A percentile compares a stretch with the other conserved stretches of the same genome.
Conservation (phyloP, 176 grass and related monocot genomes). For the Paspalum vaginatum region DNA sequence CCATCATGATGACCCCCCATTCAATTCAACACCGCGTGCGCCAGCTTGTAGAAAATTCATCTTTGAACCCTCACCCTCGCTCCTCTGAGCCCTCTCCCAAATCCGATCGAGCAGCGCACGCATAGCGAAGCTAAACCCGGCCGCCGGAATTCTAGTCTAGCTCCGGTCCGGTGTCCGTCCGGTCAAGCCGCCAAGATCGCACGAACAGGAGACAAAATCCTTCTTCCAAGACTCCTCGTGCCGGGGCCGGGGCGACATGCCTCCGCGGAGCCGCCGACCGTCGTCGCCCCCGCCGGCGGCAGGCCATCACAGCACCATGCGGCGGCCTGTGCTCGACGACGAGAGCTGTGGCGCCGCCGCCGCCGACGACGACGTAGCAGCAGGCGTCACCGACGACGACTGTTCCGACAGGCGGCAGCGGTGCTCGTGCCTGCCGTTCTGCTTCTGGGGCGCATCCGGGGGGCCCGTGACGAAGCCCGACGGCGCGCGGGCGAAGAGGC, state of each 20-base stretch:
- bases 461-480: background rate
- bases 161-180: too few species aligned
- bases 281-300: background rate
- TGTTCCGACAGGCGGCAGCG: background rate
- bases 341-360: too few species aligned
- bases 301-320: background rate
- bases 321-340: background rate
- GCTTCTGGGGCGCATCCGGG: constrained; percentile 7
- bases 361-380: background rate
- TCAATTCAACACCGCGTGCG: constrained; percentile 10
- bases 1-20: constrained; percentile 12
- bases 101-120: background rate
- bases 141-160: too few species aligned
- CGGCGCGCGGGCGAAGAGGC: background rate
- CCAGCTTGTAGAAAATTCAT: background rate
- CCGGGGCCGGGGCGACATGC: background rate
- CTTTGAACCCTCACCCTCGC: background rate
- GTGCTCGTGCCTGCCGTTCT: constrained; percentile 40
- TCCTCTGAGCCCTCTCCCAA: background rate
- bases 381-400: background rate
- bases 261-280: background rate
- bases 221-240: background rate
- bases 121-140: too few species aligned
- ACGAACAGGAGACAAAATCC: background rate
- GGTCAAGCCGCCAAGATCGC: background rate